phyloP scores from a whole-genome alignment of 441 rosid genomes.

The Corymbia calophylla region DNA sequence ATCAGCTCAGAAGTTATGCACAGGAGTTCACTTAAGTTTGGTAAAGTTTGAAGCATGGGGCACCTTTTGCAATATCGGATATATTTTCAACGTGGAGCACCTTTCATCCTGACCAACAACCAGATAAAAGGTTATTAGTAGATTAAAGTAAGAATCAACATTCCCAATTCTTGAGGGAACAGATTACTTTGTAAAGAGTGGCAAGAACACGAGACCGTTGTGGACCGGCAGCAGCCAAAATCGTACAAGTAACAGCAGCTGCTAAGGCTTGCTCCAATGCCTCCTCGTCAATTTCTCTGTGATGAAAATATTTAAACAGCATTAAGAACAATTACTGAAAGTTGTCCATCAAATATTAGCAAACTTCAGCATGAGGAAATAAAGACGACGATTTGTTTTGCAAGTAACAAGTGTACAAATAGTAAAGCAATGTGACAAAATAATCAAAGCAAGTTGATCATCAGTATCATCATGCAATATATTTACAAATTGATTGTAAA shows the following conservation, averaged over 20 bases:
- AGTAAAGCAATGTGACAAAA: neutral
- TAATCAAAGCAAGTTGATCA: neutral
- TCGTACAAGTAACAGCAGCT: slow-evolving; percentile 98
- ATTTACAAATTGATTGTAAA: neutral
- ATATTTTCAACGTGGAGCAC: slow-evolving; percentile 88
- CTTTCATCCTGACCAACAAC: slow-evolving; percentile 76
- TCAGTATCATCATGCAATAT: neutral
- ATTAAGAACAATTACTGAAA: neutral
- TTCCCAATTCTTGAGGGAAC: neutral
- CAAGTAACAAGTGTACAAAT: neutral
- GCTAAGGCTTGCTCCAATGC: slow-evolving; percentile 88
- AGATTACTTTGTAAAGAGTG: slow-evolving; percentile 78
- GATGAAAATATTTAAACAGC: neutral
- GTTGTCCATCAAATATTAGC: neutral
- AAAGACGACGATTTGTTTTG: neutral
- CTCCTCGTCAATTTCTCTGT: slow-evolving; percentile 91
- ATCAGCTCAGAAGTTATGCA: neutral
- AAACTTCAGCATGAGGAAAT: neutral
- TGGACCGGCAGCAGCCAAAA: slow-evolving; percentile 98
- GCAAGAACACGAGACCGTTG: slow-evolving; percentile 99
- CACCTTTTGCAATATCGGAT: slow-evolving; percentile 95
- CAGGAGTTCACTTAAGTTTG: neutral
- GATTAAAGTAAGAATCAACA: neutral
- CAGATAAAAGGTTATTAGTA: neutral
- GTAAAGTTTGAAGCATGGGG: neutral